Evolutionary conservation across 164 flowering plant genomes (phyloP).

Genomic region (Macadamia tetraphylla): DNA sequence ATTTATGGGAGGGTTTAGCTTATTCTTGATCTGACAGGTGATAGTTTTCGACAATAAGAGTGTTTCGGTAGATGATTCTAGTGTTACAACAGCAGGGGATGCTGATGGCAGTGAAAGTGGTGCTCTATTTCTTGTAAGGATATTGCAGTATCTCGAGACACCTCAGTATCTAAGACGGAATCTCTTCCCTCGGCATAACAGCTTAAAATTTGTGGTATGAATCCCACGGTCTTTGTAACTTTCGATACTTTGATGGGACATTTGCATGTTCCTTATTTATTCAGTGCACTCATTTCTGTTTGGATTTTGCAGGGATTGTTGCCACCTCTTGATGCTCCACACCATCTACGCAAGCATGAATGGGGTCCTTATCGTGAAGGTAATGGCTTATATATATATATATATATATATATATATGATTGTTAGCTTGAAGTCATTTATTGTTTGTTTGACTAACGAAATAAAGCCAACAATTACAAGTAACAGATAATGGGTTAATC

Average conservation of each 20-base stretch:
- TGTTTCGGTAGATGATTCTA: slow-evolving; percentile 28
- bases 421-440: no score
- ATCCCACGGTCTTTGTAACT: background rate
- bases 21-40: slow-evolving; percentile 36
- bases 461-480: no score
- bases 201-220: slow-evolving; percentile 80
- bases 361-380: slow-evolving; percentile 96
- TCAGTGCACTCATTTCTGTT: slow-evolving; percentile 3
- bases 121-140: slow-evolving; percentile 67
- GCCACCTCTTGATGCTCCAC: slow-evolving; percentile 99
- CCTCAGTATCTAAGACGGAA: slow-evolving; percentile 85
- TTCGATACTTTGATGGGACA: background rate
- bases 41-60: slow-evolving; percentile 74
- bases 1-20: background rate
- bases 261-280: background rate
- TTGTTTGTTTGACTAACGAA: no score
- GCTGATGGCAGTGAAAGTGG: slow-evolving; percentile 61
- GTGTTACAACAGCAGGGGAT: slow-evolving; percentile 15
- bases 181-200: slow-evolving; percentile 71
- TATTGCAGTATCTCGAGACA: slow-evolving; percentile 89
- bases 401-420: no score
- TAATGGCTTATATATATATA: slow-evolving; percentile 7
- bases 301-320: slow-evolving; percentile 60
- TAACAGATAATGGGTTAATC: no score
- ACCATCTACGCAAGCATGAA: slow-evolving; percentile 95